Base-by-base conservation (phyloP, 331 rosid genomes). In the Prunus yedoensis region DNA sequence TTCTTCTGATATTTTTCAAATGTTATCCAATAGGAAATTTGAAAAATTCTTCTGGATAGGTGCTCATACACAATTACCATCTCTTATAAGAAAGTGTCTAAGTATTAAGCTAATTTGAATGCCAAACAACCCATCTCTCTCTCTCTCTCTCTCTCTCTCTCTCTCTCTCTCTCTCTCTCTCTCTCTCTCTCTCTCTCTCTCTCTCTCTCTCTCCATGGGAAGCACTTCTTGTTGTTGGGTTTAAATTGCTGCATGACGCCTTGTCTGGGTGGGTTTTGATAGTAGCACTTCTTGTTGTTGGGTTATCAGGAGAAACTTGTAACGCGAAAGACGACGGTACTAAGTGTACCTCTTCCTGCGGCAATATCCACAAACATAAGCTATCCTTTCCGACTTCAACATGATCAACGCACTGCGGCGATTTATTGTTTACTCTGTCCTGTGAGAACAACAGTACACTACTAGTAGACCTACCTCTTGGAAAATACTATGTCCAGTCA, bases 291-390 rank as follows among this genome's bases (percentile, higher is more conserved):
- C 71, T 66, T 15, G 0, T 66, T 15, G 0, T 67, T 23, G 56
- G 3, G 11, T 46, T 46, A 12, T 68, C 38, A 16, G 4, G 41
- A 3, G 23, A 68, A 68, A 25, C 60, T 68, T 2, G 41, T 10
- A 8, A 16, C 13, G 75, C 51, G 1, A 54, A 12, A 10, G 62
- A 11, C 20, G 47, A 6, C 1, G 0, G 18, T 47, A 21, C 20
- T 1, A 46, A 25, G 0, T 73, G 68, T 60, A 20, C 77, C 25
- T 59, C 58, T 20, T 73, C 68, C 18, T 73, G 77, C 45, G 77
- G 77, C 25, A 17, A 46, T 25, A 59, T 73, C 30, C 65, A 27
- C 62, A 71, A n/a, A 58, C 57, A 73, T 73, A 59, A 73, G 68
- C 43, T 25, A 59, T 46, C 77, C 77, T 45, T 73, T 73, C 18